These are phyloP conservation scores for Fraxinus albicans DNA, from an alignment of 305 asterid genomes.

Conservation along the genomic window DNA sequence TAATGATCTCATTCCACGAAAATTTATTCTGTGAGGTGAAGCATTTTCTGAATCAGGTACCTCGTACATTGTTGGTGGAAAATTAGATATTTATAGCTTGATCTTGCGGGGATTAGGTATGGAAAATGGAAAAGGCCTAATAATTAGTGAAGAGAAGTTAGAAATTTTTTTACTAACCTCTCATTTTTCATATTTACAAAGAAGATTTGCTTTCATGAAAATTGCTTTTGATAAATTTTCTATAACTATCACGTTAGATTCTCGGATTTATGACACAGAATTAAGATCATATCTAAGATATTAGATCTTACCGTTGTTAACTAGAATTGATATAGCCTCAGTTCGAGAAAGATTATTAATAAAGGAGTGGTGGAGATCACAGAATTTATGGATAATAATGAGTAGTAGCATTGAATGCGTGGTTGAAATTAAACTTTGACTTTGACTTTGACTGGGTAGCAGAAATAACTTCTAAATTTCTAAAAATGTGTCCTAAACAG, in stretches of 20 bases:
- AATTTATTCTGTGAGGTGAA: neutral
- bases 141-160: neutral
- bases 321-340: neutral
- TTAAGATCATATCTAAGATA: neutral
- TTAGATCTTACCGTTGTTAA: neutral
- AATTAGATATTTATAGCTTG: neutral
- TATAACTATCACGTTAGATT: neutral
- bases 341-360: too few relatives aligned
- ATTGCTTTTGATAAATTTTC: neutral
- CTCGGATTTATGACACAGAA: neutral
- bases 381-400: neutral
- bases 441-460: neutral
- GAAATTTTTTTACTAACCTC: conserved; percentile 27
- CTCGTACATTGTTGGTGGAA: neutral
- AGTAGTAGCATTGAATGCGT: neutral
- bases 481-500: neutral
- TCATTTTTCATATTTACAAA: neutral
- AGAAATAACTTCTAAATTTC: neutral
- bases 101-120: neutral
- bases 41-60: neutral
- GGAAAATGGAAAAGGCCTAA: neutral
- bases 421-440: neutral
- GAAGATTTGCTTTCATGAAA: neutral
- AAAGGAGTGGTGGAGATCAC: neutral
- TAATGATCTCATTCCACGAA: neutral